Base-by-base conservation (phyloP, 164 flowering plant genomes). In the Vitis labrusca region DNA sequence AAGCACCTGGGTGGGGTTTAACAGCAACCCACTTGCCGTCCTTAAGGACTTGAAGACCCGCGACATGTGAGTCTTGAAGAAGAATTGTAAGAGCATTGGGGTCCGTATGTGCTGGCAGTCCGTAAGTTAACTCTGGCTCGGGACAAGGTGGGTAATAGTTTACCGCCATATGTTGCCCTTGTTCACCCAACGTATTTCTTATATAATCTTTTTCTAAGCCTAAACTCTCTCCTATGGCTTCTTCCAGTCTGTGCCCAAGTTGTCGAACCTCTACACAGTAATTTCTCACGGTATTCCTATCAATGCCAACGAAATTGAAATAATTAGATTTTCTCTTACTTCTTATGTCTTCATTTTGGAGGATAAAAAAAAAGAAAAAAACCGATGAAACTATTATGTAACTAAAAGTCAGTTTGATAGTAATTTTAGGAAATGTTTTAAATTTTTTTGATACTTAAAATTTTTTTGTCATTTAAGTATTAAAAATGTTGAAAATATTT, bases 141-240 rank as follows among this genome's bases (percentile, higher is more conserved):
- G 78, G 77, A 54, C 81, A 78, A 59, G 76, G 78, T 2, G 81
- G 81, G 55, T 74, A 74, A 48, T 48, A 70, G 50, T 71, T 78
- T 9, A 63, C 66, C 16, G 86, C 88, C 88, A 85, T 85, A 17
- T 82, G 86, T 68, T 87, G 91, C 14, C 77, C 85, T 63, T 83
- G 88, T 29, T 85, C 81, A 16, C 91, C 85, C 50, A 87, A 47
- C 6, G 70, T 70, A 50, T 78, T 75, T 59, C 69, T 81, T 10
- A 87, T 77, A 74, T 73, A 75, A n/a, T 80, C 82, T 30, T 70
- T 74, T 10, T 82, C 83, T 29, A 87, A 67, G 9, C 82, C 91
- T 59, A 87, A 71, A 66, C 85, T 85, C 76, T 80, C 79, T 10
- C 88, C 79, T 37, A 87, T 79, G 8, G n/a, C 56, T 71, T 82